phyloP scores from a whole-genome alignment of 768 basidiomycete species.

The Cystobasidium ongulense region DNA sequence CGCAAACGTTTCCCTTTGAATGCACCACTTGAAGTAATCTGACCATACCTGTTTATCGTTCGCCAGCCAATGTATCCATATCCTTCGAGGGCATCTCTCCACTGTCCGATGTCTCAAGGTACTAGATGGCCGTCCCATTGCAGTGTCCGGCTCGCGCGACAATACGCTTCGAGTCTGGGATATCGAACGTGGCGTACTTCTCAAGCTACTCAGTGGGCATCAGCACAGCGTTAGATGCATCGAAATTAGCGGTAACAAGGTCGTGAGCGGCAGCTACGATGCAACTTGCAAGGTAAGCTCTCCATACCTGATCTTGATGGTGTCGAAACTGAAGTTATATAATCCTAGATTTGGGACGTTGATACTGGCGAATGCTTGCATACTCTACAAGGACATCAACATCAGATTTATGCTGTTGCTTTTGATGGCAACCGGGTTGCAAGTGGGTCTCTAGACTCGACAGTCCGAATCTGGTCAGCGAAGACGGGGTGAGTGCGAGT shows the following conservation, averaged over 20 bases:
- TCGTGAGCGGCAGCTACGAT: conserved; percentile 92
- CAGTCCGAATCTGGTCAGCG: conserved; percentile 82
- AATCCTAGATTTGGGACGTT: conserved; percentile 83
- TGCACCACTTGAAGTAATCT: background rate
- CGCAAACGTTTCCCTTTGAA: background rate
- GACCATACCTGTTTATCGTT: background rate
- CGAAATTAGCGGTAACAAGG: conserved; percentile 72
- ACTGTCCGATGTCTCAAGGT: conserved; percentile 87
- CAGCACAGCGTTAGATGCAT: conserved; percentile 72
- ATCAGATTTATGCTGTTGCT: conserved; percentile 83
- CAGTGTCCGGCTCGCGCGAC: conserved; percentile 83
- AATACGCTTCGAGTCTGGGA: conserved; percentile 85
- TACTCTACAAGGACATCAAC: conserved; percentile 70
- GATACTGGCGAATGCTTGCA: conserved; percentile 81
- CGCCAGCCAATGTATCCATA: conserved; percentile 60
- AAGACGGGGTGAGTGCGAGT: conserved; percentile 66
- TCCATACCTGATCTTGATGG: too few relatives aligned
- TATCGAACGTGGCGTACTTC: conserved; percentile 59
- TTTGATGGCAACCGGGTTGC: conserved; percentile 76
- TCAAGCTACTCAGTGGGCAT: conserved; percentile 65
- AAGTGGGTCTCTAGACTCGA: conserved; percentile 87
- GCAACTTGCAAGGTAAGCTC: conserved; percentile 65
- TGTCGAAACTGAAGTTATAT: too few relatives aligned
- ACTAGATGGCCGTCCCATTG: conserved; percentile 74
- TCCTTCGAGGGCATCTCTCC: conserved; percentile 72